Evolutionary conservation across 371 early-diverging fungal species (phyloP), one percentile per base, ranked within the genome.

Genomic region (Catenaria anguillulae): DNA sequence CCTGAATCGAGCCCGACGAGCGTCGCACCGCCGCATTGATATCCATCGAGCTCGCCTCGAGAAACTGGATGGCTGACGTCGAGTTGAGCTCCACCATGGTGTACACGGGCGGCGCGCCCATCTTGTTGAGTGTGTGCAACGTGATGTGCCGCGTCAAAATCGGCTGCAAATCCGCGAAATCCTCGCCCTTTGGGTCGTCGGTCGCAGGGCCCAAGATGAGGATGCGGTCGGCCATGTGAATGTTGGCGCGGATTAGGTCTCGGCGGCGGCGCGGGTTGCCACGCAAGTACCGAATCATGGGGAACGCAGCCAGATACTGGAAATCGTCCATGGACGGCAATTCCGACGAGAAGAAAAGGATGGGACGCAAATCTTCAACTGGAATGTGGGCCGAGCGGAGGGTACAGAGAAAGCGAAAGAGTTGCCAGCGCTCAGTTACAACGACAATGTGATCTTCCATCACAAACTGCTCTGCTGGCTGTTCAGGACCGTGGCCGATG

Each of bases 211-310:
- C 34, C 10, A 42, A 24, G 5, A 58, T 58, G 13, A 58, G 24
- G 26, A 35, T 29, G 36, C 43, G 36, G 17, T 6, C 33, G 2
- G 58, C 58, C 29, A 36, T 36, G 24, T 10, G 8, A 8, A 58
- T 15, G 58, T 58, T 58, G 58, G 58, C 58, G 24, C 58, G 58
- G 12, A 33, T 13, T 31, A 58, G 21, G 42, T 58, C 58, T 12
- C 34, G 6, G n/a, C 58, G 36, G 21, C 36, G 36, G 36, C 58
- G 36, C 31, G 58, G 21, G 36, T 58, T 58, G 36, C 35, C 58
- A 0, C 8, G 35, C 58, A 58, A 33, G 36, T 15, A 58, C 5
- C 4, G 21, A 8, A 58, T 36, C 29, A n/a, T 34, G 24, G 58
- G 58, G 58, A 58, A 58, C 36, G 58, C 13, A 34, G 24, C 29